These are phyloP conservation scores for Pestalotiopsis sp. DNA, from an alignment of 2,329 filamentous ascomycete genomes.

Conservation along the genomic window DNA sequence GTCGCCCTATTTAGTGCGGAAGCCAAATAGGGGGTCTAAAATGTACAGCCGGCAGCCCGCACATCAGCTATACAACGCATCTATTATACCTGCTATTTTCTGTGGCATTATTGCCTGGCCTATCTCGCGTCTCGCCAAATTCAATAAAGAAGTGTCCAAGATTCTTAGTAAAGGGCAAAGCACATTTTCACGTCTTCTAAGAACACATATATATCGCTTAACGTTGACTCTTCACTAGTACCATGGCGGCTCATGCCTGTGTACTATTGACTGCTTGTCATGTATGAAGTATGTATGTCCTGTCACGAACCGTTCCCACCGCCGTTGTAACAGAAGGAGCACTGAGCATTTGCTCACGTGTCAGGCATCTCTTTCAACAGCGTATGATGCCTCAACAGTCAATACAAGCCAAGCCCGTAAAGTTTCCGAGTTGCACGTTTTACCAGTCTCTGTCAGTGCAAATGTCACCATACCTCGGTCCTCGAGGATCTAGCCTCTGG, in stretches of 20 bases:
- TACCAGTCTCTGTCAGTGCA: not conserved
- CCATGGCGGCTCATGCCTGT: not conserved
- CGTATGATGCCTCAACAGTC: not conserved
- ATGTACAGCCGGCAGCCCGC: not conserved
- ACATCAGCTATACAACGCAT: not conserved
- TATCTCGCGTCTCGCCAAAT: not conserved
- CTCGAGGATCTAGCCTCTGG: conserved; percentile 1
- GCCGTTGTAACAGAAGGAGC: not conserved
- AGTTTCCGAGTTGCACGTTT: not conserved
- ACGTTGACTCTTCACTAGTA: not conserved
- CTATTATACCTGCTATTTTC: not conserved
- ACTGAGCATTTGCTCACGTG: not conserved
- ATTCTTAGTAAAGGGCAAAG: not conserved
- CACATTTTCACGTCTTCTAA: not conserved
- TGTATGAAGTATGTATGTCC: not conserved
- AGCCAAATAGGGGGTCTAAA: not conserved
- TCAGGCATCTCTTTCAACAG: not conserved
- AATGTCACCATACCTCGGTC: not conserved
- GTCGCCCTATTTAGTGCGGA: not conserved
- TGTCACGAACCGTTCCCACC: not conserved
- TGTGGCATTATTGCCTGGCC: not conserved
- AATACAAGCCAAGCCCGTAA: not conserved
- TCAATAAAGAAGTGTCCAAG: not conserved
- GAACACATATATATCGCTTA: not conserved
- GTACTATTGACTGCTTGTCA: not conserved